A percentile compares a stretch with the other conserved stretches of the same genome.
phyloP scores from a whole-genome alignment of 2,329 filamentous ascomycete species.

The Cylindrodendrum hubeiense region DNA sequence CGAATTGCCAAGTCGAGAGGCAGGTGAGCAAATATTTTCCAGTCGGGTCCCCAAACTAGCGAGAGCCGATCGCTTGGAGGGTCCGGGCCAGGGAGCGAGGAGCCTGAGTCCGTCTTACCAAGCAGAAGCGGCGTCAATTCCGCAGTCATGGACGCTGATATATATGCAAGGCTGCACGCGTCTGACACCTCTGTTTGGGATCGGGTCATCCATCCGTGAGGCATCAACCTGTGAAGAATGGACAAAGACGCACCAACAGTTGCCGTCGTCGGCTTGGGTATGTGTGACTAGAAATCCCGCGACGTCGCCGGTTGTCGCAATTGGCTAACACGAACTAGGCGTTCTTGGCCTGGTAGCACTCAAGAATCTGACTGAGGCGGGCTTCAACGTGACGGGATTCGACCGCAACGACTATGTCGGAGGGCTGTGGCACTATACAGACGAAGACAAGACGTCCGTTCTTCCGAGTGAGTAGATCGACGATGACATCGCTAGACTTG shows the following conservation, averaged over 20 bases:
- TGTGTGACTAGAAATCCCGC: not conserved
- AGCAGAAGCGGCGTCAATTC: slow-evolving; percentile 21
- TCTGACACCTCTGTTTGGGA: not conserved
- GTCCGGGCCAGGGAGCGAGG: slow-evolving; percentile 6
- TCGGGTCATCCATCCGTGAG: not conserved
- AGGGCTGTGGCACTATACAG: slow-evolving; percentile 58
- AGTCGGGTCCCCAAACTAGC: not conserved
- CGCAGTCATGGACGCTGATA: slow-evolving; percentile 21
- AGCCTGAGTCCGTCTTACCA: slow-evolving; percentile 15
- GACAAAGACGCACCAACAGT: slow-evolving; percentile 32
- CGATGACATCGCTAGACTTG: not conserved
- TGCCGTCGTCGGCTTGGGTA: slow-evolving; percentile 48
- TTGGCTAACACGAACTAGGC: slow-evolving; percentile 34
- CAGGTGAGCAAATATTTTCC: not conserved
- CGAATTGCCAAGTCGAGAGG: not conserved
- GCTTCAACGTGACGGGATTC: slow-evolving; percentile 57
- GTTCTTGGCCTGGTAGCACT: slow-evolving; percentile 53
- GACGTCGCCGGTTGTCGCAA: not conserved
- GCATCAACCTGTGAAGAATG: slow-evolving; percentile 15
- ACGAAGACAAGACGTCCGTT: slow-evolving; percentile 53
- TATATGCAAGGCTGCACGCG: slow-evolving; percentile 3
- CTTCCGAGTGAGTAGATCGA: slow-evolving; percentile 45
- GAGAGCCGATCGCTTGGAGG: not conserved
- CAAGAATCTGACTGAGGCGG: slow-evolving; percentile 58
- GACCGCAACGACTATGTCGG: slow-evolving; percentile 56